Conservation (phyloP, 345 rosid species). For the Iberis pinnata region DNA sequence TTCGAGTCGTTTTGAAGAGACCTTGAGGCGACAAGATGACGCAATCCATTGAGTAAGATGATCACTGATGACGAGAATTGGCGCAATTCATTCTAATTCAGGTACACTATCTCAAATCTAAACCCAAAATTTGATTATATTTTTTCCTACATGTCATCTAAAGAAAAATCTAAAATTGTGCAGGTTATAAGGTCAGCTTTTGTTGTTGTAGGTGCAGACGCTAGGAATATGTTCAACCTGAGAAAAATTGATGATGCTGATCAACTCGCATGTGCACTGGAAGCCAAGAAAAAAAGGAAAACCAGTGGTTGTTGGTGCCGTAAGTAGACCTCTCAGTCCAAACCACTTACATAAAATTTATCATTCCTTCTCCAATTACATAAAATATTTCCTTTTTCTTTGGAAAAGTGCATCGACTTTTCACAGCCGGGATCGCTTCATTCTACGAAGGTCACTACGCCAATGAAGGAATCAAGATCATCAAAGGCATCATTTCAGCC, state of each 20-base stretch:
- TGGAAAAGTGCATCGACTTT: slow-evolving; percentile 86
- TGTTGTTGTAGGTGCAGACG: slow-evolving; percentile 35
- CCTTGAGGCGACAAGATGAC: too few relatives aligned
- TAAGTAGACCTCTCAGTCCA: slow-evolving; percentile 16
- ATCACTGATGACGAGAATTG: too few relatives aligned
- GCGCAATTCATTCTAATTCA: too few relatives aligned
- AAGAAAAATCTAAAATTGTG: background rate
- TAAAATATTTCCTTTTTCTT: slow-evolving; percentile 27
- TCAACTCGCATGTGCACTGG: slow-evolving; percentile 24
- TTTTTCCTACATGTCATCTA: too few relatives aligned
- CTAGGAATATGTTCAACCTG: slow-evolving; percentile 32
- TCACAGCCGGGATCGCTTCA: slow-evolving; percentile 67
- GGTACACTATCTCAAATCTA: too few relatives aligned
- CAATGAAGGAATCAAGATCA: slow-evolving; percentile 62
- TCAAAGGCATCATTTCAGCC: slow-evolving; percentile 73
- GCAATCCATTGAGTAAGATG: too few relatives aligned
- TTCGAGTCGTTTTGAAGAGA: too few relatives aligned
- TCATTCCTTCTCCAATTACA: background rate
- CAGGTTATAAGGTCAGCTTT: slow-evolving; percentile 47
- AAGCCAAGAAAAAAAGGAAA: slow-evolving; percentile 54
- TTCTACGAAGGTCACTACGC: slow-evolving; percentile 84
- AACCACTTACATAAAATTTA: background rate
- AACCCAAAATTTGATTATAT: too few relatives aligned
- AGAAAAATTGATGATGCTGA: slow-evolving; percentile 32
- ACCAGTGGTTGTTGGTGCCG: slow-evolving; percentile 62